Evolutionary conservation across 345 rosid species (phyloP).

Genomic region (Dovyalis caffra): DNA sequence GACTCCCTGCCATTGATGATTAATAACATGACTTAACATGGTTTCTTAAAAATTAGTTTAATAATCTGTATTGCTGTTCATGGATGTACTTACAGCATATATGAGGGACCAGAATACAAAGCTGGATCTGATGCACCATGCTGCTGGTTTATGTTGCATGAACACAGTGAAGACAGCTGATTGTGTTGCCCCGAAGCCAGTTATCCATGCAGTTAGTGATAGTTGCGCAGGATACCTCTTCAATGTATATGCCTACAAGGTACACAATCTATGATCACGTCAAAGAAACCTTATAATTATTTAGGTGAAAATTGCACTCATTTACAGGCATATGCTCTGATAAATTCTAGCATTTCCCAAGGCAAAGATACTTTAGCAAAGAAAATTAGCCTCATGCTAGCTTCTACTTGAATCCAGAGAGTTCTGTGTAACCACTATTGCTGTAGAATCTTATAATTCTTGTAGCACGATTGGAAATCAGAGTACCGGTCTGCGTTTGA

Average conservation of each 20-base stretch:
- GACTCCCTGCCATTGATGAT: slow-evolving; percentile 12
- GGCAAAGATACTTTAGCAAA: not conserved
- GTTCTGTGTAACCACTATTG: too few species aligned
- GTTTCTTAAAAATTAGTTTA: not conserved
- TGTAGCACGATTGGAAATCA: too few species aligned
- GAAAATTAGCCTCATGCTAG: not conserved
- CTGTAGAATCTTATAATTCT: too few species aligned
- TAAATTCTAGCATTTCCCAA: not conserved
- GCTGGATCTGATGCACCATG: slow-evolving; percentile 17
- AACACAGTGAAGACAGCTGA: slow-evolving; percentile 29
- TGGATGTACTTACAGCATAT: slow-evolving; percentile 19
- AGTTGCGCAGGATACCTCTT: slow-evolving; percentile 33
- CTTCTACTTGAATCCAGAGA: not conserved
- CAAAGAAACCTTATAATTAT: not conserved
- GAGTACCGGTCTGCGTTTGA: not conserved
- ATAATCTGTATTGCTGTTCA: not conserved
- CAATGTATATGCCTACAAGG: slow-evolving; percentile 26
- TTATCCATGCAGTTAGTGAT: slow-evolving; percentile 31
- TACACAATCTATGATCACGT: not conserved
- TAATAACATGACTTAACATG: not conserved
- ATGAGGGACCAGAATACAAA: slow-evolving; percentile 16
- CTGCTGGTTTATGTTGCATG: slow-evolving; percentile 11
- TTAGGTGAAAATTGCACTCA: not conserved
- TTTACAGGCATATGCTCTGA: not conserved
- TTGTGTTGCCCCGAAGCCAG: slow-evolving; percentile 23